A percentile compares a stretch with the other conserved stretches of the same genome.
phyloP scores from a whole-genome alignment of 306 rosid genomes.

The Cicer pinnatifidum region DNA sequence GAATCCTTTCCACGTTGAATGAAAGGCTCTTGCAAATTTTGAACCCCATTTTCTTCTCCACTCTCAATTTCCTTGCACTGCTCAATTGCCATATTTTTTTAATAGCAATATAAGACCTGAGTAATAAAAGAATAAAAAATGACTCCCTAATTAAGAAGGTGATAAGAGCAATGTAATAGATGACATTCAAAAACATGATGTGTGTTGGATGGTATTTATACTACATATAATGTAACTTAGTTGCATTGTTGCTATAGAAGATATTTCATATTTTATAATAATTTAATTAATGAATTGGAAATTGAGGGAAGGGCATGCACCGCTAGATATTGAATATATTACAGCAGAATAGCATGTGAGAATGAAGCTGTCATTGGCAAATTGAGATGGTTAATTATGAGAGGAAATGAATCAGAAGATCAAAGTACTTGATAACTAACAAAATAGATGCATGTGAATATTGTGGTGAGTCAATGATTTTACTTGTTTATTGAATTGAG shows the following conservation, averaged over 20 bases:
- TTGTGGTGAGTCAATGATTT: slow-evolving; percentile 26
- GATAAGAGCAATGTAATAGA: neutral
- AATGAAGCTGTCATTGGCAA: slow-evolving; percentile 46
- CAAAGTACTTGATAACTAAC: neutral
- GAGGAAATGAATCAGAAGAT: neutral
- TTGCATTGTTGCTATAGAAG: neutral
- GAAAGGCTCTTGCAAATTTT: slow-evolving; percentile 58
- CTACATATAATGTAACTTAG: neutral
- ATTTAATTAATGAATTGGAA: neutral
- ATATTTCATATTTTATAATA: slow-evolving; percentile 22
- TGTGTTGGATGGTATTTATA: slow-evolving; percentile 41
- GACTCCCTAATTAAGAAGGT: neutral
- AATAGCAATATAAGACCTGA: slow-evolving; percentile 19
- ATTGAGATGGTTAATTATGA: slow-evolving; percentile 17
- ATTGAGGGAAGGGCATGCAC: slow-evolving; percentile 33
- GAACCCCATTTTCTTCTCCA: slow-evolving; percentile 44
- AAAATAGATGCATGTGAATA: slow-evolving; percentile 21
- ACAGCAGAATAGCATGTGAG: slow-evolving; percentile 40
- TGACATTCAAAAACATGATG: slow-evolving; percentile 33
- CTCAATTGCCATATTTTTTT: slow-evolving; percentile 57
- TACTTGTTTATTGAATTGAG: slow-evolving; percentile 15
- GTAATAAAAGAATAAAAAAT: slow-evolving; percentile 25
- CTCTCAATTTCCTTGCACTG: slow-evolving; percentile 52
- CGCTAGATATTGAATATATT: no score
- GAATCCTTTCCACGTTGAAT: slow-evolving; percentile 39